A percentile compares a stretch with the other conserved stretches of the same genome.
These are phyloP conservation scores for Fusarium incarnatum DNA, from an alignment of 2,329 filamentous ascomycete genomes.

Conservation along the genomic window DNA sequence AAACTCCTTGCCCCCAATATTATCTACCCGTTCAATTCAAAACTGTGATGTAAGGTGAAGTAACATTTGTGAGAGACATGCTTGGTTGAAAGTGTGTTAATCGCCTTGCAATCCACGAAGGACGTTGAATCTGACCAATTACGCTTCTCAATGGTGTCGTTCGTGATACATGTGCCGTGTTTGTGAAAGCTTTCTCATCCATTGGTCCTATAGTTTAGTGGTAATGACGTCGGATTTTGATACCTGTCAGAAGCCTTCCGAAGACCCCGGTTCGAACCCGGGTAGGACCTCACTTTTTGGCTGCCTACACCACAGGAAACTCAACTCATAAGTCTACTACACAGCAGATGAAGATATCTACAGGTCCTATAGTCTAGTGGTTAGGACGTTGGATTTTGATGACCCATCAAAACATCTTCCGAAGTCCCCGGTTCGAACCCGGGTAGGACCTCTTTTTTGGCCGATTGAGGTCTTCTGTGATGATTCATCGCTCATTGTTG, in stretches of 20 bases:
- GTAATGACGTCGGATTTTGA: slow-evolving; percentile 37
- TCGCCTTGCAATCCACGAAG: fast-evolving
- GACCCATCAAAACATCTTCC: slow-evolving; percentile 7
- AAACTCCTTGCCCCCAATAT: not conserved
- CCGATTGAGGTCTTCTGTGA: not conserved
- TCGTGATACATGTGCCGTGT: not conserved
- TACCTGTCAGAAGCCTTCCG: slow-evolving; percentile 18
- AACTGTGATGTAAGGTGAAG: not conserved
- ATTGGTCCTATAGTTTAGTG: slow-evolving; percentile 34
- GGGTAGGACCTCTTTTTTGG: slow-evolving; percentile 27
- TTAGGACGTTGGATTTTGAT: slow-evolving; percentile 34
- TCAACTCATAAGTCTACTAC: fast-evolving
- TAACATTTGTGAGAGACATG: not conserved
- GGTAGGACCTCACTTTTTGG: slow-evolving; percentile 31
- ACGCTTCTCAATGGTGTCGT: not conserved
- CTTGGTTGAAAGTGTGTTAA: not conserved
- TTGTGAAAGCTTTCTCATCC: fast-evolving
- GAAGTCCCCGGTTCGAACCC: slow-evolving; percentile 33
- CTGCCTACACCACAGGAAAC: fast-evolving
- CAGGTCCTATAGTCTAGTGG: slow-evolving; percentile 33
- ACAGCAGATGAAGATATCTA: fast-evolving
- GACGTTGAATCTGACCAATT: not conserved
- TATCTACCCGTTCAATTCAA: not conserved
- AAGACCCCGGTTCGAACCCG: slow-evolving; percentile 35
- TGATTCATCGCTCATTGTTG: not conserved